Evolutionary conservation across 768 basidiomycete genomes (phyloP).

Genomic region (Naematelia aurantialba): DNA sequence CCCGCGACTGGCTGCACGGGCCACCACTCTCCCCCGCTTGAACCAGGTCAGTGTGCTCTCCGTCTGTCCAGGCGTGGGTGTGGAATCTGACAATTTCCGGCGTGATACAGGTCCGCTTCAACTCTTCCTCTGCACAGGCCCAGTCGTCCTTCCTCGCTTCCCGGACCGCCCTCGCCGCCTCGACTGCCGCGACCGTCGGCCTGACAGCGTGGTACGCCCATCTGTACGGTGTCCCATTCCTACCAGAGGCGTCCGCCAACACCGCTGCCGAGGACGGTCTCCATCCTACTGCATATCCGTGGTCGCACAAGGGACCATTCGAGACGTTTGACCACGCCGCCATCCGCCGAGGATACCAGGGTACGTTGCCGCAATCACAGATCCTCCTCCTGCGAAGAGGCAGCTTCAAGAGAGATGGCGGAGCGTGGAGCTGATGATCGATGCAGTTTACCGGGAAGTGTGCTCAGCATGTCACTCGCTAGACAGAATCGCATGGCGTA

Average conservation of each 20-base stretch:
- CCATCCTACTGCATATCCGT: constrained; percentile 80
- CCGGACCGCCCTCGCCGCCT: constrained; percentile 56
- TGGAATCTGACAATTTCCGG: constrained; percentile 3
- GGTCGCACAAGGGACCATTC: constrained; percentile 80
- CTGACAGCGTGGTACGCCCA: constrained; percentile 96
- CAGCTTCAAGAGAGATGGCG: too few species aligned
- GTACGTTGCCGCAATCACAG: constrained; percentile 56
- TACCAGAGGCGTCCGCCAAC: constrained; percentile 89
- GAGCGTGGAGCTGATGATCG: not conserved
- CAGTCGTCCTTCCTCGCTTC: constrained; percentile 30
- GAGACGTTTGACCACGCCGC: constrained; percentile 96
- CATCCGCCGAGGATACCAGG: constrained; percentile 45
- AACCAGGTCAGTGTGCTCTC: constrained; percentile 7
- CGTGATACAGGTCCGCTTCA: constrained; percentile 34
- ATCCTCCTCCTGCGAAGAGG: not conserved
- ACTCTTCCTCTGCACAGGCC: constrained; percentile 17
- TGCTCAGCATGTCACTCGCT: constrained; percentile 98
- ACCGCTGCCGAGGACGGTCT: constrained; percentile 90
- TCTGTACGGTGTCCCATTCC: constrained; percentile 86
- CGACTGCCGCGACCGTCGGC: constrained; percentile 74
- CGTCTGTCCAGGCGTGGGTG: not conserved
- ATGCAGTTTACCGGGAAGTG: constrained; percentile 91
- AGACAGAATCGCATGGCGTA: constrained; percentile 99
- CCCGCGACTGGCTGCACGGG: constrained; percentile 28
- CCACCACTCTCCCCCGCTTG: constrained; percentile 9